Percentiles rank a stretch among this genome's conserved stretches.
Evolutionary conservation across 2,329 filamentous ascomycete species (phyloP).

Genomic region (Epichloe bromicola): DNA sequence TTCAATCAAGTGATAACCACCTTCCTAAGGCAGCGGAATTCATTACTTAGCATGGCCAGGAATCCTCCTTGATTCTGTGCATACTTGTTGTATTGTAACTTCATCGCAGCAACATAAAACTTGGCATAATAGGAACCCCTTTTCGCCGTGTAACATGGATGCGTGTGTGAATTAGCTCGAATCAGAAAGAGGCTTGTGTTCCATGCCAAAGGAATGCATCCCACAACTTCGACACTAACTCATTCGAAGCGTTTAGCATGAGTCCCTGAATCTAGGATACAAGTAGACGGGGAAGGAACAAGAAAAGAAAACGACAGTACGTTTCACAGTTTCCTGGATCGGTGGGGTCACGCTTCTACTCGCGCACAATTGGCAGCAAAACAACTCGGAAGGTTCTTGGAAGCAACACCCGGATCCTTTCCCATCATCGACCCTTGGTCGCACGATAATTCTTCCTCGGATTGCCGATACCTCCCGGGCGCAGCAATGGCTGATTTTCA

Average conservation of each 20-base stretch:
- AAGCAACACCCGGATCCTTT: not conserved
- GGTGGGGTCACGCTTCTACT: not conserved
- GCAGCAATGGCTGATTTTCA: constrained; percentile 37
- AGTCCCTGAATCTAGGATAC: not conserved
- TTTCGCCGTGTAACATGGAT: too few relatives aligned
- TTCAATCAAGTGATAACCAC: not conserved
- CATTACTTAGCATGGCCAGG: too few relatives aligned
- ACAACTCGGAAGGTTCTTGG: not conserved
- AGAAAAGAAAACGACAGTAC: not conserved
- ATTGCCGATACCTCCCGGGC: constrained; percentile 36
- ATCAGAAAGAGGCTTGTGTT: too few relatives aligned
- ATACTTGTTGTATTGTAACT: too few relatives aligned
- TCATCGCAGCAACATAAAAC: too few relatives aligned
- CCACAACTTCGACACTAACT: not conserved
- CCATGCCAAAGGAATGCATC: not conserved
- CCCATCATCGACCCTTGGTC: constrained; percentile 8
- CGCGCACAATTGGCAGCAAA: not conserved
- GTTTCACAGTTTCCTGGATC: not conserved
- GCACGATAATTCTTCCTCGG: constrained; percentile 27
- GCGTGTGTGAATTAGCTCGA: too few relatives aligned
- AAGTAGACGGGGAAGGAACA: not conserved
- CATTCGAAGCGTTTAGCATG: not conserved
- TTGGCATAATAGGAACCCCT: too few relatives aligned
- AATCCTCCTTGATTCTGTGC: too few relatives aligned
- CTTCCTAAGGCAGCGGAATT: not conserved